These are phyloP conservation scores for Monosporascus sp. DNA, from an alignment of 2,329 filamentous ascomycete genomes.

Conservation along the genomic window DNA sequence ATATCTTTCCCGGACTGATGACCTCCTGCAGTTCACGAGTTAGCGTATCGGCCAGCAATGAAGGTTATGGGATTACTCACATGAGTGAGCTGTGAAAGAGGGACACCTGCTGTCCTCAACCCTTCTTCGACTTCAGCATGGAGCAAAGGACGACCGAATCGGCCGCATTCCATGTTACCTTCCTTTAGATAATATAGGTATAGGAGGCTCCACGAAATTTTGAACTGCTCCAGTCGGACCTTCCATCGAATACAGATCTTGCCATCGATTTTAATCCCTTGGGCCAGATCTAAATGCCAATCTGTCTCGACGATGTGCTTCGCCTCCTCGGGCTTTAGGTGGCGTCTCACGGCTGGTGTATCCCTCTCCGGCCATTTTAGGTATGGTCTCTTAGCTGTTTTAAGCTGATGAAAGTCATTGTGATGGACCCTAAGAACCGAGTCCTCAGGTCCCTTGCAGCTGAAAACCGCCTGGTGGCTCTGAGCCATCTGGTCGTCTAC, in stretches of 20 bases:
- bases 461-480: not conserved
- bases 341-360: not conserved
- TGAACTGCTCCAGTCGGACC: not conserved
- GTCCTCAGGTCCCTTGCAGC: not conserved
- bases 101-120: not conserved
- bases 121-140: not conserved
- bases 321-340: not conserved
- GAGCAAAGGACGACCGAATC: not conserved
- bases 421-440: not conserved
- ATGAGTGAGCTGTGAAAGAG: not conserved
- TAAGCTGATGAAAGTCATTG: not conserved
- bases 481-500: not conserved
- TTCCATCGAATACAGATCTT: not conserved
- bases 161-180: not conserved
- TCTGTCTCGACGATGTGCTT: not conserved
- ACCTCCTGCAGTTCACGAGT: not conserved
- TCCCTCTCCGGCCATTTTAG: not conserved
- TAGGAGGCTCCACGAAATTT: not conserved
- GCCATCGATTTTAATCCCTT: not conserved
- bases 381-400: not conserved
- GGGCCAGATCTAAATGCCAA: not conserved
- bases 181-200: not conserved
- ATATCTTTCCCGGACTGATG: not conserved
- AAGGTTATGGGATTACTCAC: not conserved
- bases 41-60: not conserved